Percentiles rank a stretch among this genome's conserved stretches.
Evolutionary conservation across 2,329 filamentous ascomycete species (phyloP).

Genomic region (Fusarium denticulatum): DNA sequence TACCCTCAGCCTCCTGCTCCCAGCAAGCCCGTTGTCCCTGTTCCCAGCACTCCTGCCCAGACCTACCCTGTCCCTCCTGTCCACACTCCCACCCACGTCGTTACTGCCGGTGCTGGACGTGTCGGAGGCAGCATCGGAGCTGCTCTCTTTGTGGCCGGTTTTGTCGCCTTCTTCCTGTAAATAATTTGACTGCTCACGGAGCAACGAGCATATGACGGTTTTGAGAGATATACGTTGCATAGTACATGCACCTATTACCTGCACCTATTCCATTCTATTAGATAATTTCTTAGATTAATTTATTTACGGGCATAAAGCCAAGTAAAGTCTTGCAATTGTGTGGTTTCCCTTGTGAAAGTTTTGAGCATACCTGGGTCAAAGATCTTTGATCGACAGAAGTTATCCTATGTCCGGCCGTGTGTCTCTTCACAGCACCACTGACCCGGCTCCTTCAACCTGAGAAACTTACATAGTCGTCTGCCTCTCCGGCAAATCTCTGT

Average conservation of each 20-base stretch:
- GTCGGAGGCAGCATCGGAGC: conserved; percentile 11
- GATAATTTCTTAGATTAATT: conserved; percentile 22
- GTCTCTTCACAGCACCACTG: rapidly evolving
- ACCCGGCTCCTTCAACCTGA: background rate
- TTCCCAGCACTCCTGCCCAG: background rate
- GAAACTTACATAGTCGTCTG: rapidly evolving
- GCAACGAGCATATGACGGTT: conserved; percentile 16
- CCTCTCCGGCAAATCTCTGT: rapidly evolving
- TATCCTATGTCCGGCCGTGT: rapidly evolving
- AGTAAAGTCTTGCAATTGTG: rapidly evolving
- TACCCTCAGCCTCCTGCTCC: background rate
- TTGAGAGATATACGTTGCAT: conserved; percentile 23
- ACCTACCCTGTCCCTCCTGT: conserved; percentile 8
- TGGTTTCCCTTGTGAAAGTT: background rate
- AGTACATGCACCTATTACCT: conserved; percentile 23
- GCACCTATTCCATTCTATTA: conserved; percentile 14
- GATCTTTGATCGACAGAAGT: no score
- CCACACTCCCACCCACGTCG: background rate
- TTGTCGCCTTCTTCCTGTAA: conserved; percentile 30
- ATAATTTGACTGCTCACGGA: conserved; percentile 18
- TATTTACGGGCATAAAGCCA: background rate
- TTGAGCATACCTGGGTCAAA: no score
- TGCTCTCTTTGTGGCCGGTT: conserved; percentile 16
- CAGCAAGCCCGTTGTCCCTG: conserved; percentile 9
- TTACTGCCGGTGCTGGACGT: conserved; percentile 23